Evolutionary conservation across 116 monocot genomes (phyloP), one percentile per base, ranked within the genome.

Genomic region (Trichopus zeylanicus): DNA sequence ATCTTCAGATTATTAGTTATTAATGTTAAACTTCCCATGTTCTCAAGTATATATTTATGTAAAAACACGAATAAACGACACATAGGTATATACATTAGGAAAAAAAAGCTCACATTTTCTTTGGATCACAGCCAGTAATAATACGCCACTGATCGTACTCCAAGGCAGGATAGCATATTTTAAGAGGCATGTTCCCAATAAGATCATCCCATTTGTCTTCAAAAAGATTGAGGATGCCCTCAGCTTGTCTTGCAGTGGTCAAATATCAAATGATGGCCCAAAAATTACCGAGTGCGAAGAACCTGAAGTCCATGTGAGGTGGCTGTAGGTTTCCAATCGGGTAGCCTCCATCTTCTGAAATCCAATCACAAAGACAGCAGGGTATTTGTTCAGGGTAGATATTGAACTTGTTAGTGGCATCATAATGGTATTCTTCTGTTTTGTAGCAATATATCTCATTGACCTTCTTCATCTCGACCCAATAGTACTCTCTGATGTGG

Each of bases 331-430:
- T 88, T 23, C 88, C 88, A 38, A 88, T 84, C 29, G 84, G 68
- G 51, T 88, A 88, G 8, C 88, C 88, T 20, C 84, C 84, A 57
- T 55, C 69, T 25, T 83, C 77, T 57, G 88, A 84, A 31, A 88
- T 88, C 84, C 88, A 88, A 48, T 88, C 75, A 23, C 70, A 75
- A 29, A 88, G 69, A 84, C 88, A 88, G 29, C 68, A 57, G 58
- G 88, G 84, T 29, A 88, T 83, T 72, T 88, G 88, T 32, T 88
- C 88, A 22, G 88, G 88, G 61, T 88, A 88, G 23, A 78, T 82
- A 34, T 82, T 82, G 74, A 82, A 78, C 32, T 82, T 82, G 60
- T 78, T 78, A 28, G 71, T 60, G 55, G 78, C 78, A 74, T 82
- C 67, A 31, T 77, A 33, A 10, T 77, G 81, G 38, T 86, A 86